Evolutionary conservation across 768 basidiomycete genomes (phyloP), one percentile per base, ranked within the genome.

Genomic region (Rhodotorula diobovata): DNA sequence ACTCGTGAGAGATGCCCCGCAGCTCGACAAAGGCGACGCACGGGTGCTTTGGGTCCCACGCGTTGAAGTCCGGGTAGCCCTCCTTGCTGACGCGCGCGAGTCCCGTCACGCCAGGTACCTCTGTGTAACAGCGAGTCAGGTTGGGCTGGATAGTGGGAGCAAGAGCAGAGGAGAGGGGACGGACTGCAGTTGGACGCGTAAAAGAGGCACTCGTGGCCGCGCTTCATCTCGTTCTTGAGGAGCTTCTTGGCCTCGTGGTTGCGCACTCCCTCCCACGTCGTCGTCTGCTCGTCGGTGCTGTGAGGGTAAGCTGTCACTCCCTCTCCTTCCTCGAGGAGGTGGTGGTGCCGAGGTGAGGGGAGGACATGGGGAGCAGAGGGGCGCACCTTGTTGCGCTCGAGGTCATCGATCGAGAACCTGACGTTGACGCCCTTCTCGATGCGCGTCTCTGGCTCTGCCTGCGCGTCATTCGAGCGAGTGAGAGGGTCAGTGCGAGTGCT

Each of bases 391-490:
- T 84, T 84, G 15, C 82, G 72, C 80, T 92, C 90, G 78, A 93
- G 90, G 79, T 93, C 91, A 71, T 91, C 90, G 14, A 93, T 87
- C 70, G 89, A 90, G 78, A 93, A 93, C 90, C 90, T 91, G 74
- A 93, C 90, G 72, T 93, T 91, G 76, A 88, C 90, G 55, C 90
- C 91, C 79, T 91, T 93, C 54, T 69, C 72, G 55, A 73, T 73
- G 14, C 72, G 35, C 30, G 39, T 37, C 70, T 92, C 88, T 16
- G 91, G 91, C 43, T 68, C 53, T 28, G 65, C 65, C 48, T 59
- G 65, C 14, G 61, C 3, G 48, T 7, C 45, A 15, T 21, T 16
- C 41, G 41, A 46, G 45, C 21, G 45, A 9, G 48, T 12, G 25
- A 28, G 48, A 50, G 25, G 48, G 25, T 23, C 23, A 25, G 48